These are phyloP conservation scores for Cordyceps cateniannulata DNA, from an alignment of 2,329 filamentous ascomycete genomes.

Conservation along the genomic window DNA sequence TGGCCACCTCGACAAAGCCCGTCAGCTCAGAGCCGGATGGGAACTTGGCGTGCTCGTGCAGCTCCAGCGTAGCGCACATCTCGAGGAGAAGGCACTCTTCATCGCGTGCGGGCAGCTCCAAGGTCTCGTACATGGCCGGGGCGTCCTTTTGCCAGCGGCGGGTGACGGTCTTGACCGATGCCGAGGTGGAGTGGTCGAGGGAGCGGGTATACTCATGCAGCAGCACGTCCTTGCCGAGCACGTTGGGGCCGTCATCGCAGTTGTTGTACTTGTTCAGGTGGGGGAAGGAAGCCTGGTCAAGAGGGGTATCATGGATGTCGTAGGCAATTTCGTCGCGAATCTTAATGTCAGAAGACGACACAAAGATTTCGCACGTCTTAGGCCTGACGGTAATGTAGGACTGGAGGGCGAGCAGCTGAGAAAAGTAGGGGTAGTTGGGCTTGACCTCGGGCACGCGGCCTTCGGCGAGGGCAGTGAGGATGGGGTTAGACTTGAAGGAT, in stretches of 20 bases:
- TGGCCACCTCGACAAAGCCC: conserved; percentile 52
- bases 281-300: conserved; percentile 45
- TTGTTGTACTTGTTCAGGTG: conserved; percentile 49
- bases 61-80: conserved; percentile 54
- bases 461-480: conserved; percentile 55
- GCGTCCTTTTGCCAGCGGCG: conserved; percentile 53
- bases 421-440: conserved; percentile 58
- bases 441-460: conserved; percentile 50
- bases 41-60: conserved; percentile 51
- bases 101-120: conserved; percentile 42
- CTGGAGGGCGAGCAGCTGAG: conserved; percentile 48
- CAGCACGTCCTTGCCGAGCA: conserved; percentile 44
- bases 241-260: conserved; percentile 44
- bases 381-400: conserved; percentile 47
- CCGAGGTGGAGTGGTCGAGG: conserved; percentile 49
- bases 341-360: conserved; percentile 45
- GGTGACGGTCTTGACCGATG: conserved; percentile 46
- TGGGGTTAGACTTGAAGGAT: conserved; percentile 59
- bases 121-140: conserved; percentile 47
- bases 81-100: conserved; percentile 53
- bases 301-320: conserved; percentile 34
- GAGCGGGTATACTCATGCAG: conserved; percentile 54
- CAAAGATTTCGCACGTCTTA: conserved; percentile 54
- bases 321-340: conserved; percentile 43
- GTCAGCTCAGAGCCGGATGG: conserved; percentile 54